Evolutionary conservation across 208 protist genomes (phyloP).

Genomic region (Endotrypanum monterogeii): DNA sequence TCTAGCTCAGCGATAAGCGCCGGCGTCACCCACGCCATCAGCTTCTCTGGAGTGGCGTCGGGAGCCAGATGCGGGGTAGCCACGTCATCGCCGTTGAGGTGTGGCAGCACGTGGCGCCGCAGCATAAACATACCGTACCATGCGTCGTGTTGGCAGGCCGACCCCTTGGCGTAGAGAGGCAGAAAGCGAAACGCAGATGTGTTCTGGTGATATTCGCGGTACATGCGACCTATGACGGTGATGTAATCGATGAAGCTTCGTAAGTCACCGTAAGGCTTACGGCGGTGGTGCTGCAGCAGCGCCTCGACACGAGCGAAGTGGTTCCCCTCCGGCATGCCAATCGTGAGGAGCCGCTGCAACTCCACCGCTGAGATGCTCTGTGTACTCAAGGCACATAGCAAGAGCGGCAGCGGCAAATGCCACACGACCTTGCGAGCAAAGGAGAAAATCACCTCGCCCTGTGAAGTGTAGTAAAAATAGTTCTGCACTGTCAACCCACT

Average conservation of each 20-base stretch:
- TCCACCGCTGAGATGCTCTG: slow-evolving; percentile 55
- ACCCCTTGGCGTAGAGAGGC: slow-evolving; percentile 62
- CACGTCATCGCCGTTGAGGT: slow-evolving; percentile 68
- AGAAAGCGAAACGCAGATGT: slow-evolving; percentile 77
- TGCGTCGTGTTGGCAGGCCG: slow-evolving; percentile 84
- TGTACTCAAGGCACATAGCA: slow-evolving; percentile 73
- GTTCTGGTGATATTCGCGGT: slow-evolving; percentile 73
- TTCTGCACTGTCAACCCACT: slow-evolving; percentile 95
- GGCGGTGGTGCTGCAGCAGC: slow-evolving; percentile 87
- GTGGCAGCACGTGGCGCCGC: slow-evolving; percentile 83
- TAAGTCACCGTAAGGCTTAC: slow-evolving; percentile 76
- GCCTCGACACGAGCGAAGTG: slow-evolving; percentile 82
- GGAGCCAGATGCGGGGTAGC: slow-evolving; percentile 71
- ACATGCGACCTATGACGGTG: slow-evolving; percentile 80
- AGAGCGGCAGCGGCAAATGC: slow-evolving; percentile 81
- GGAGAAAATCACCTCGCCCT: slow-evolving; percentile 86
- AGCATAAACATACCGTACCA: slow-evolving; percentile 93
- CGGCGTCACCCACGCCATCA: slow-evolving; percentile 54
- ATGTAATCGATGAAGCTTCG: slow-evolving; percentile 80
- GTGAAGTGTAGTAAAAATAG: slow-evolving; percentile 97
- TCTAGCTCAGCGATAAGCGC: slow-evolving; percentile 73
- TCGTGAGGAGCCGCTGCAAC: slow-evolving; percentile 68
- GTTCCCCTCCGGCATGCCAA: slow-evolving; percentile 56
- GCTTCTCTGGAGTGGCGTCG: slow-evolving; percentile 46
- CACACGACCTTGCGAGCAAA: slow-evolving; percentile 87